Evolutionary conservation across 352 stramenopile species (phyloP).

Genomic region (Blastocystis sp.): DNA sequence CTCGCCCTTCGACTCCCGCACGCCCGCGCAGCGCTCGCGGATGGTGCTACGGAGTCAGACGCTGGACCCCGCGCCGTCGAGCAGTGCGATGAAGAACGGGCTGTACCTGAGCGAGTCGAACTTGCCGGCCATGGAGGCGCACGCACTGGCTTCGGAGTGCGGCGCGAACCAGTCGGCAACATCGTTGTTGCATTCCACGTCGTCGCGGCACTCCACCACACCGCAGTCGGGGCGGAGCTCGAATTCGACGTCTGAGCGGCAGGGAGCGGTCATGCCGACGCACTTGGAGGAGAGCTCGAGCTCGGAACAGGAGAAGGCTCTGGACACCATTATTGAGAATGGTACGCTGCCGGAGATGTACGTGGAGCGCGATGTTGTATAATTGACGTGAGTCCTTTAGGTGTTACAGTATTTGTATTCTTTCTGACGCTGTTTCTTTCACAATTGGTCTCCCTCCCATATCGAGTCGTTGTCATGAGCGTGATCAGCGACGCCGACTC

Average conservation of each 20-base stretch:
- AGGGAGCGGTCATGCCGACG: neutral
- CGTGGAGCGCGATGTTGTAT: constrained; percentile 37
- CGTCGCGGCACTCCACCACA: neutral
- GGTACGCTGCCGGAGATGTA: constrained; percentile 28
- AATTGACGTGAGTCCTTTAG: constrained; percentile 3
- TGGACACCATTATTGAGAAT: constrained; percentile 38
- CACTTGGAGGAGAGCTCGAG: neutral
- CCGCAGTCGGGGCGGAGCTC: neutral
- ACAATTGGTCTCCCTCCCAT: too few relatives aligned
- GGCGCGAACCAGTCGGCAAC: neutral
- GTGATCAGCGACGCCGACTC: neutral
- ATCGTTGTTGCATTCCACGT: constrained; percentile 3
- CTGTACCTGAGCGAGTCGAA: constrained; percentile 21
- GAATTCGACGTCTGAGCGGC: neutral
- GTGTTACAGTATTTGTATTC: constrained; percentile 8
- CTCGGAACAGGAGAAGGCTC: neutral
- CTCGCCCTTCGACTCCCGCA: neutral
- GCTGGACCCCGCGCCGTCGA: neutral
- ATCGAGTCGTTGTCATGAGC: neutral
- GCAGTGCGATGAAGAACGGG: neutral
- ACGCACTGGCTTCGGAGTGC: neutral
- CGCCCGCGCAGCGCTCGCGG: neutral
- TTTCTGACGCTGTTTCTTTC: neutral
- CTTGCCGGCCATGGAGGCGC: neutral
- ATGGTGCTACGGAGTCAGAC: constrained; percentile 18